Conservation (phyloP, 2,329 filamentous ascomycete genomes). For the Zymoseptoria crescenta region DNA sequence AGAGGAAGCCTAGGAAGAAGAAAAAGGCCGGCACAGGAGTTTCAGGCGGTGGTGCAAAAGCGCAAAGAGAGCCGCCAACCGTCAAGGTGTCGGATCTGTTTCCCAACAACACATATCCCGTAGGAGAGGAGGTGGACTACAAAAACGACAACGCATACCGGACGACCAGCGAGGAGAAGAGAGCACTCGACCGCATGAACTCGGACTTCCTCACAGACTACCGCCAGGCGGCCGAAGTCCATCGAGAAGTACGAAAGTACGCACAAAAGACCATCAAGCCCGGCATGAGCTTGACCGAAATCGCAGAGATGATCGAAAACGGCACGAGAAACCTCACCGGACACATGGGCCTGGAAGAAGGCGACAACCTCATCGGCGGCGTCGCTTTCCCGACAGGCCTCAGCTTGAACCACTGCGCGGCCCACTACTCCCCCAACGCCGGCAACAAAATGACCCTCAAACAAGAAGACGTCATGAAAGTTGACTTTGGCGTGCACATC, state of each 20-base stretch:
- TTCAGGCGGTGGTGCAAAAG: constrained; percentile 26
- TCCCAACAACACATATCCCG: constrained; percentile 36
- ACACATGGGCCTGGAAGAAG: constrained; percentile 45
- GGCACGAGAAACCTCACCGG: constrained; percentile 45
- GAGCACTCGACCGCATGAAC: constrained; percentile 39
- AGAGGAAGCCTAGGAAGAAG: constrained; percentile 38
- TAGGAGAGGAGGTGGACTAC: constrained; percentile 42
- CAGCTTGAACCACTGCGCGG: constrained; percentile 46
- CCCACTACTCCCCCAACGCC: constrained; percentile 51
- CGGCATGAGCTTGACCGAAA: constrained; percentile 41
- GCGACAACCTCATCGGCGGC: constrained; percentile 44
- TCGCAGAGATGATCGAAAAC: constrained; percentile 49
- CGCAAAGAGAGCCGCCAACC: constrained; percentile 42
- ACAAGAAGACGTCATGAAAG: constrained; percentile 70
- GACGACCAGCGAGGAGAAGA: constrained; percentile 42
- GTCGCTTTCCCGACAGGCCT: constrained; percentile 51
- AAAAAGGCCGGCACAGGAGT: constrained; percentile 27
- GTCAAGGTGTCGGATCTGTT: constrained; percentile 41
- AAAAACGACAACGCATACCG: constrained; percentile 38
- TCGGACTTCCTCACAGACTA: constrained; percentile 46
- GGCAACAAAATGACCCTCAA: constrained; percentile 62
- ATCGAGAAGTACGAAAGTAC: constrained; percentile 48
- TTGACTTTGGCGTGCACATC: constrained; percentile 75
- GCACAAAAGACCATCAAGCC: constrained; percentile 45
- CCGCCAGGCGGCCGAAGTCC: constrained; percentile 49